A percentile compares a stretch with the other conserved stretches of the same genome.
Evolutionary conservation across 2,329 filamentous ascomycete genomes (phyloP).

Genomic region (Cladophialophora bantiana): DNA sequence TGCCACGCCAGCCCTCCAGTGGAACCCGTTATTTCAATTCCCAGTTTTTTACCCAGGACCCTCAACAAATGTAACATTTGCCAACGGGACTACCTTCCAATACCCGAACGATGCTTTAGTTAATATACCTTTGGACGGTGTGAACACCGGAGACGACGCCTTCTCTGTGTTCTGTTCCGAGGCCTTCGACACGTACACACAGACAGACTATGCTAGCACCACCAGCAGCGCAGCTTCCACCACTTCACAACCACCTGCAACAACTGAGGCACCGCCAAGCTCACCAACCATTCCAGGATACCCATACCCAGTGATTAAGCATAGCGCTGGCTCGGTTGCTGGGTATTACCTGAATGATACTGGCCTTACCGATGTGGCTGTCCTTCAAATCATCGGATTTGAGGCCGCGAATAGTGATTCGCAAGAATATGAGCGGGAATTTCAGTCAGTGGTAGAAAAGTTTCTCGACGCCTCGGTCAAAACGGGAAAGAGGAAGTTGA

Average conservation of each 20-base stretch:
- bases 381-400: constrained; percentile 56
- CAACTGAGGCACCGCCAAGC: constrained; percentile 16
- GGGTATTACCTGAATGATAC: constrained; percentile 56
- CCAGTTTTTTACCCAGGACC: constrained; percentile 41
- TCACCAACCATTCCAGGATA: constrained; percentile 42
- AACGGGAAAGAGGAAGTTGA: constrained; percentile 64
- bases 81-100: constrained; percentile 43
- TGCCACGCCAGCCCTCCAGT: constrained; percentile 24
- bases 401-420: constrained; percentile 33
- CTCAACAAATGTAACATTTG: constrained; percentile 43
- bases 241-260: constrained; percentile 10
- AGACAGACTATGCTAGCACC: constrained; percentile 1
- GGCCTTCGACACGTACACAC: neutral
- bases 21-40: constrained; percentile 20
- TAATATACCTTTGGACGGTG: constrained; percentile 20
- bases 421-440: constrained; percentile 29
- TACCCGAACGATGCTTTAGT: constrained; percentile 42
- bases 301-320: constrained; percentile 48
- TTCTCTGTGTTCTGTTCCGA: constrained; percentile 27
- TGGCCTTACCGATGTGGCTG: constrained; percentile 53
- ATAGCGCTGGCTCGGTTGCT: constrained; percentile 48
- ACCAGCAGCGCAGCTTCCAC: constrained; percentile 16
- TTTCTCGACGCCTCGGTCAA: constrained; percentile 58
- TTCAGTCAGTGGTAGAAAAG: constrained; percentile 34
- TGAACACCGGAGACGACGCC: constrained; percentile 43